Conservation (phyloP, 306 rosid species). For the Prunus kanzakura region DNA sequence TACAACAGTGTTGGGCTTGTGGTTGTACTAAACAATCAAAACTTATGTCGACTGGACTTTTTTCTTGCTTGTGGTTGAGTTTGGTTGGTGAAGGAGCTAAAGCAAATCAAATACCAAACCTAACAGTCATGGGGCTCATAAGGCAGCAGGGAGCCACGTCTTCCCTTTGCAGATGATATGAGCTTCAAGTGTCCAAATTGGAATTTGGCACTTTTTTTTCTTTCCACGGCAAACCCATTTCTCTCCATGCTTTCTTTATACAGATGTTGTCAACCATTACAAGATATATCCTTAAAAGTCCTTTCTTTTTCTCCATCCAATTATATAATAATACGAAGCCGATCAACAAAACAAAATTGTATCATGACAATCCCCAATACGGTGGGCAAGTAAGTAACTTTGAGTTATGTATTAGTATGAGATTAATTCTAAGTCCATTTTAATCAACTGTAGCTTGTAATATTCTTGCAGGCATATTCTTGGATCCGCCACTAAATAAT, state of each 20-base stretch:
- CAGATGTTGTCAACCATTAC: background rate
- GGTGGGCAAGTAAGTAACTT: background rate
- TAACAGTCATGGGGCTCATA: too few relatives aligned
- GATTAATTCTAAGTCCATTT: too few relatives aligned
- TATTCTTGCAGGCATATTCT: too few relatives aligned
- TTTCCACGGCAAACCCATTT: background rate
- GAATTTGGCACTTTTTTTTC: background rate
- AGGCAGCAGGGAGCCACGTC: background rate
- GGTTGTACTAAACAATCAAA: background rate
- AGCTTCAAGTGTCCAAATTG: background rate
- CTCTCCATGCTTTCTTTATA: background rate
- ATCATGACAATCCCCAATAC: background rate
- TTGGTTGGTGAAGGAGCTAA: background rate
- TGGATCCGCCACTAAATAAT: too few relatives aligned
- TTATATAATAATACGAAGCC: background rate
- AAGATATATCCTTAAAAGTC: background rate
- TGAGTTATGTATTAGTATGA: background rate
- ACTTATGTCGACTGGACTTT: background rate
- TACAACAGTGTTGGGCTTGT: background rate
- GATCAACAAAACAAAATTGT: background rate
- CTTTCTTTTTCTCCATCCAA: background rate
- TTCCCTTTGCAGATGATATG: background rate
- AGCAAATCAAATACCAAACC: too few relatives aligned
- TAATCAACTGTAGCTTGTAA: too few relatives aligned
- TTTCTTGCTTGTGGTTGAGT: background rate